A percentile compares a stretch with the other conserved stretches of the same genome.
Evolutionary conservation across 2,329 filamentous ascomycete species (phyloP).

Genomic region (Apiospora arundinis): DNA sequence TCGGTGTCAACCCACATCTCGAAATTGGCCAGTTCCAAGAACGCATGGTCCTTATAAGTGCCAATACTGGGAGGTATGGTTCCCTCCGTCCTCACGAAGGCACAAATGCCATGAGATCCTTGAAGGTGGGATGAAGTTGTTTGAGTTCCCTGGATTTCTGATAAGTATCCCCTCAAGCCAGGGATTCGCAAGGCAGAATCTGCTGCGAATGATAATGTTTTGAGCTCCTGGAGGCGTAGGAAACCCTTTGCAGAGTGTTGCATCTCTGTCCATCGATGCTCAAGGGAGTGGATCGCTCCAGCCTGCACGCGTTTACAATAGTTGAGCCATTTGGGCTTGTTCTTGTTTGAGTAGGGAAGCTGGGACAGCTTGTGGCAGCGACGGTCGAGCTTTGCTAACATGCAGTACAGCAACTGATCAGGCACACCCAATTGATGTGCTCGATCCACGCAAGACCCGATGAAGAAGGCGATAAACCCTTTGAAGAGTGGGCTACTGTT

Average conservation of each 20-base stretch:
- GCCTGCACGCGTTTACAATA: neutral
- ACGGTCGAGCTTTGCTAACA: slow-evolving; percentile 23
- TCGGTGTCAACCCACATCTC: slow-evolving; percentile 14
- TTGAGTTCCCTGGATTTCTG: neutral
- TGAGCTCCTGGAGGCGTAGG: neutral
- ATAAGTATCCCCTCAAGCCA: neutral
- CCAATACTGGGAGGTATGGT: neutral
- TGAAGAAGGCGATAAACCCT: slow-evolving; percentile 19
- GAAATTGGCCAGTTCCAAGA: neutral
- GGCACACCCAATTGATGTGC: neutral
- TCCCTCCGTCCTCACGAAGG: neutral
- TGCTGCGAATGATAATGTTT: neutral
- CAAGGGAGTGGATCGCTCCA: neutral
- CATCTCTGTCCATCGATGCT: neutral
- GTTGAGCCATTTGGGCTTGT: neutral
- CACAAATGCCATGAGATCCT: neutral
- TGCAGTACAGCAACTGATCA: slow-evolving; percentile 17
- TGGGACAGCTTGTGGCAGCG: slow-evolving; percentile 16
- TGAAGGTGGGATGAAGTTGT: neutral
- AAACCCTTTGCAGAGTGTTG: neutral
- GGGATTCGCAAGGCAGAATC: neutral
- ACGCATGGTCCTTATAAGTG: neutral
- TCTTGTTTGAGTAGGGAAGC: neutral
- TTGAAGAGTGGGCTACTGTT: slow-evolving; percentile 13
- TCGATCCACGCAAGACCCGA: neutral